These are phyloP conservation scores for Coemansia sp. DNA, from an alignment of 192 early-diverging fungal species.

Conservation along the genomic window DNA sequence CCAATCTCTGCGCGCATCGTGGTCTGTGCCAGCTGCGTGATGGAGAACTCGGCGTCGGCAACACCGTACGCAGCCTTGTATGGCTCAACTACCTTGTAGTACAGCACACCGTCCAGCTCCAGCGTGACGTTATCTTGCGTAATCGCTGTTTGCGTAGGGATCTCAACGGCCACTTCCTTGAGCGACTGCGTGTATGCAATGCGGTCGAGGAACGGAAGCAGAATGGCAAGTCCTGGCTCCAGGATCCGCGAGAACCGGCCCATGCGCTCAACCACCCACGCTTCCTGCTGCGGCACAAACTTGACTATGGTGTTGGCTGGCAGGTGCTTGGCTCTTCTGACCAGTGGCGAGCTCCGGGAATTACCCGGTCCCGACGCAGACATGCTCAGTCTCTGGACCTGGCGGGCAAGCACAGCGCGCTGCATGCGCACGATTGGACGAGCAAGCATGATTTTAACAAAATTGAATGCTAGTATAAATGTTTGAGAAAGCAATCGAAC, in stretches of 20 bases:
- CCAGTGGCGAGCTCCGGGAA: background rate
- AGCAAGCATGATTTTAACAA: background rate
- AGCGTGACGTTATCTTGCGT: constrained; percentile 98
- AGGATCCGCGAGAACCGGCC: constrained; percentile 81
- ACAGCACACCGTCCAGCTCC: constrained; percentile 94
- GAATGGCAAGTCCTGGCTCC: constrained; percentile 86
- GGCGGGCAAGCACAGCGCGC: background rate
- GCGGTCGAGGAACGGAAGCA: constrained; percentile 84
- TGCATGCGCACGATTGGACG: background rate
- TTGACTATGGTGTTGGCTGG: constrained; percentile 69
- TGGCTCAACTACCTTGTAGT: constrained; percentile 89
- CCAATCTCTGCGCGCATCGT: constrained; percentile 99
- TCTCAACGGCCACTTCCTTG: constrained; percentile 93
- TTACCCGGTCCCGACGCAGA: background rate
- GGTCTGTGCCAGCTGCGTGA: constrained; percentile 97
- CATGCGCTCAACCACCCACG: constrained; percentile 97
- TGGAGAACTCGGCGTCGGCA: constrained; percentile 90
- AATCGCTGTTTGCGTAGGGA: constrained; percentile 86
- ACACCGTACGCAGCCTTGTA: constrained; percentile 95
- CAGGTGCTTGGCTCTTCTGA: constrained; percentile 9
- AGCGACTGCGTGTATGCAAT: constrained; percentile 91
- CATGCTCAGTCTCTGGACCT: background rate
- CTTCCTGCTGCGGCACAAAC: constrained; percentile 98
- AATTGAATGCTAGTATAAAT: background rate
- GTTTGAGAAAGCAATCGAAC: background rate